Evolutionary conservation across 257 asterid genomes (phyloP), one percentile per base, ranked within the genome.

Genomic region (Pogostemon cablin): DNA sequence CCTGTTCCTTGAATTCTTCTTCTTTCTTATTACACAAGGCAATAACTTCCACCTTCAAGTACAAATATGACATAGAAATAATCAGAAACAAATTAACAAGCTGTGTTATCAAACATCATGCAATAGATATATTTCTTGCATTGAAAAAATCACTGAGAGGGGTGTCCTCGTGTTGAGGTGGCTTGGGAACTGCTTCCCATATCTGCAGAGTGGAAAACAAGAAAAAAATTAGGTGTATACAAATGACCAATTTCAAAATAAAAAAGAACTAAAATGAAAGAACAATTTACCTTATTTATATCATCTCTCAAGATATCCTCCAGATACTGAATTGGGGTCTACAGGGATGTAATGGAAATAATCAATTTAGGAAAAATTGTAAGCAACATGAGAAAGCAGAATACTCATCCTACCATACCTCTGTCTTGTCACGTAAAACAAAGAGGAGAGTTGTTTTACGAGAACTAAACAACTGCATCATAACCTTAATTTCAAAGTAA

Each of bases 171-270:
- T 85, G 83, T 71, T 86, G 86, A 77, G 79, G 83, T 48, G 96
- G 93, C 83, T 89, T 89, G 12, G 88, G 95, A 79, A 92, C 96
- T 63, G 92, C 73, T 78, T 89, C 93, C 98, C 98, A 92, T 73
- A 92, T 87, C 96, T 92, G 65, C 15, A 57, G 49, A 58, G 39
- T 17, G 4, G 6, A 59, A 47, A 71, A 53, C n/a, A 20, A 2
- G 9, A 56, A 6, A 43, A 11, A 55, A 75, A 50, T 58, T 41
- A 3, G 35, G 32, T 25, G 32, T 25, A 25, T 25, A 1, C 1
- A 8, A 6, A 52, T 39, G 58, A 35, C 4, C 61, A 8, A 48
- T 4, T n/a, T 50, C 47, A 65, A 15, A 25, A 25, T 12, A 68
- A 35, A 58, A 44, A 11, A 15, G 5, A 62, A 57, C 4, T 34